phyloP scores from a whole-genome alignment of 371 early-diverging fungal genomes.

The Sporodiniella umbellata region DNA sequence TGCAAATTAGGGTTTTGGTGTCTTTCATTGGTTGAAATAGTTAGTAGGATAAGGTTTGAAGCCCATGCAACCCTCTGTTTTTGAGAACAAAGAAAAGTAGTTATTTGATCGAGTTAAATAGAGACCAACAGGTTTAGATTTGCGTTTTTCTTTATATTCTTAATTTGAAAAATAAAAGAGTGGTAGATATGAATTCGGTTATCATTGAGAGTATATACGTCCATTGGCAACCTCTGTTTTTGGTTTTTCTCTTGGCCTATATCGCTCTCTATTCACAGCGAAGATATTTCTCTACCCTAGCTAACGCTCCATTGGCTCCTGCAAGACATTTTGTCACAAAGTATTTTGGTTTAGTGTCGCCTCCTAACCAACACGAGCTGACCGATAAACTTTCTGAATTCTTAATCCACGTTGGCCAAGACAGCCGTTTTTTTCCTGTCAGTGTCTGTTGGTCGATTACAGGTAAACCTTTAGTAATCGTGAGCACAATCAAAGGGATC shows the following conservation, averaged over 20 bases:
- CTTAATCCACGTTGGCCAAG: slow-evolving; percentile 34
- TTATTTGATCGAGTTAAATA: no score
- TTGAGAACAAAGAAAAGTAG: no score
- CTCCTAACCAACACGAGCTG: slow-evolving; percentile 26
- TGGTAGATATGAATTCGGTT: no score
- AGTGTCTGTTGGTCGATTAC: slow-evolving; percentile 41
- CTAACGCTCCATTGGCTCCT: slow-evolving; percentile 25
- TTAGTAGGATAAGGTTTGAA: no score
- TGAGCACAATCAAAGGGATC: slow-evolving; percentile 38
- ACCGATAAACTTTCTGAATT: slow-evolving; percentile 34
- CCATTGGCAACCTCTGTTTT: background rate
- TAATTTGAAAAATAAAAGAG: no score
- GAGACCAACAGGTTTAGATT: no score
- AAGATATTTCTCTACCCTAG: slow-evolving; percentile 26
- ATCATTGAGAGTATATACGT: no score
- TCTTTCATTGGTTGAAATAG: no score
- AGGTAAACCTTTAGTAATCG: slow-evolving; percentile 38
- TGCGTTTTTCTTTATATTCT: no score
- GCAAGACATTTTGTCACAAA: slow-evolving; percentile 27
- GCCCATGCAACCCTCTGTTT: no score
- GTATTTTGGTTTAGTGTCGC: slow-evolving; percentile 40
- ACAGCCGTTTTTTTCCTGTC: slow-evolving; percentile 24
- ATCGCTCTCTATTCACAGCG: slow-evolving; percentile 14
- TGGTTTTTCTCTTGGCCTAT: background rate
- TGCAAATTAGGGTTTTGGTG: no score